Conservation (phyloP, 1,139 yeast species). For the Magnusiomyces magnusii region DNA sequence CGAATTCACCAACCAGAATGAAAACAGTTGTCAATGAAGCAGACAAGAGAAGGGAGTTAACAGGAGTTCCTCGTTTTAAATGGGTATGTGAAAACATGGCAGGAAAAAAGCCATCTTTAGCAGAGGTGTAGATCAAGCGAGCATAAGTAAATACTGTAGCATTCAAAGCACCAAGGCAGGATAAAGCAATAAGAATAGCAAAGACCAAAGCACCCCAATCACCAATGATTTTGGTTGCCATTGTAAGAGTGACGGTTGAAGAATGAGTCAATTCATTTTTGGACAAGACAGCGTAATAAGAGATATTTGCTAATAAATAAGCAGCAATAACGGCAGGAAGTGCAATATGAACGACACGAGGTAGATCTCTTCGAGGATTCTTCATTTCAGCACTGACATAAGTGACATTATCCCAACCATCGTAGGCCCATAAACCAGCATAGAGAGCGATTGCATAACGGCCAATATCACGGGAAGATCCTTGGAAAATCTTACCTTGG, state of each 20-base stretch:
- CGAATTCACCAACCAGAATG: conserved; percentile 35
- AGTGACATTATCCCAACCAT: conserved; percentile 41
- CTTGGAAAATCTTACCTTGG: conserved; percentile 24
- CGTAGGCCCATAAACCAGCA: conserved; percentile 41
- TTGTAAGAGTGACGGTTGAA: conserved; percentile 35
- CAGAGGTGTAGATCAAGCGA: conserved; percentile 35
- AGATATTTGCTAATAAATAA: conserved; percentile 34
- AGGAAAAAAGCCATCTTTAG: conserved; percentile 35
- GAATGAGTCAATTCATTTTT: conserved; percentile 30
- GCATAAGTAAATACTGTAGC: conserved; percentile 37
- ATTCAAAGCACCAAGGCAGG: conserved; percentile 39
- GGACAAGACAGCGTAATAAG: conserved; percentile 35
- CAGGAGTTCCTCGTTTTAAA: conserved; percentile 30
- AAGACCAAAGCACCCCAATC: conserved; percentile 29
- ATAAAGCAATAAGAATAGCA: conserved; percentile 33
- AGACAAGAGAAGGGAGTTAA: conserved; percentile 34
- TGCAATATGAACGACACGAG: conserved; percentile 36
- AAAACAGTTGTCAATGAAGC: conserved; percentile 29
- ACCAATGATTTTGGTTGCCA: conserved; percentile 32
- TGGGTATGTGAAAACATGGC: conserved; percentile 26
- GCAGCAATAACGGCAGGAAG: conserved; percentile 37
- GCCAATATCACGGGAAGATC: conserved; percentile 29
- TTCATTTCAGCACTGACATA: conserved; percentile 39
- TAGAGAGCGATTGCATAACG: conserved; percentile 36
- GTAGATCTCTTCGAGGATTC: conserved; percentile 34